A percentile compares a stretch with the other conserved stretches of the same genome.
Conservation (phyloP, 768 basidiomycete genomes). For the Mycena chlorophos region DNA sequence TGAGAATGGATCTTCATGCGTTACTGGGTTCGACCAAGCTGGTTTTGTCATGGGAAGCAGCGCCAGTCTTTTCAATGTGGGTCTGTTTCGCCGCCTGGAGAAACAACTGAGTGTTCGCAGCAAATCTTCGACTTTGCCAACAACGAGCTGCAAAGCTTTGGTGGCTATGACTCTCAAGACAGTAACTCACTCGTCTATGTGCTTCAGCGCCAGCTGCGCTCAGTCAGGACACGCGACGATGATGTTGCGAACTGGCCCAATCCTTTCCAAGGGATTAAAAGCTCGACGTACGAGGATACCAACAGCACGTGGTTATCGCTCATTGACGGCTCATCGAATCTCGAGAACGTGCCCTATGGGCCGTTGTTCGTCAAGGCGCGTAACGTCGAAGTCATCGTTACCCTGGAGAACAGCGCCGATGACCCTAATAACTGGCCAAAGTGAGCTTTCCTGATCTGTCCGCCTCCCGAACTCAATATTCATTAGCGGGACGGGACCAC, state of each 20-base stretch:
- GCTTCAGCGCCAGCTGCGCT: constrained; percentile 46
- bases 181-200: constrained; percentile 46
- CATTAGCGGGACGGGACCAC: constrained; percentile 53
- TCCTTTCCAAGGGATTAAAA: constrained; percentile 53
- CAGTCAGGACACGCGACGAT: constrained; percentile 52
- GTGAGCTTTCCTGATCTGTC: constrained; percentile 37
- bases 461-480: not conserved
- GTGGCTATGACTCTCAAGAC: constrained; percentile 34
- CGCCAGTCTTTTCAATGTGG: constrained; percentile 65
- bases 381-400: constrained; percentile 72
- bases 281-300: constrained; percentile 53
- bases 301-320: constrained; percentile 56
- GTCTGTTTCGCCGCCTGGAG: constrained; percentile 8
- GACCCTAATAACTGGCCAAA: constrained; percentile 64
- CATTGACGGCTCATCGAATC: constrained; percentile 71
- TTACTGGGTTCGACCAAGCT: constrained; percentile 72
- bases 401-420: constrained; percentile 67
- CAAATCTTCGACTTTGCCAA: constrained; percentile 50
- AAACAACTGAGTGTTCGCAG: constrained; percentile 25
- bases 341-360: constrained; percentile 69
- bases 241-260: constrained; percentile 74
- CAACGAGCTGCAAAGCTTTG: constrained; percentile 43
- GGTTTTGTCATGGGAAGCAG: constrained; percentile 77
- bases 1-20: constrained; percentile 58
- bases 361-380: constrained; percentile 71